Evolutionary conservation across 306 rosid genomes (phyloP), one percentile per base, ranked within the genome.

Genomic region (Leucaena leucocephala): DNA sequence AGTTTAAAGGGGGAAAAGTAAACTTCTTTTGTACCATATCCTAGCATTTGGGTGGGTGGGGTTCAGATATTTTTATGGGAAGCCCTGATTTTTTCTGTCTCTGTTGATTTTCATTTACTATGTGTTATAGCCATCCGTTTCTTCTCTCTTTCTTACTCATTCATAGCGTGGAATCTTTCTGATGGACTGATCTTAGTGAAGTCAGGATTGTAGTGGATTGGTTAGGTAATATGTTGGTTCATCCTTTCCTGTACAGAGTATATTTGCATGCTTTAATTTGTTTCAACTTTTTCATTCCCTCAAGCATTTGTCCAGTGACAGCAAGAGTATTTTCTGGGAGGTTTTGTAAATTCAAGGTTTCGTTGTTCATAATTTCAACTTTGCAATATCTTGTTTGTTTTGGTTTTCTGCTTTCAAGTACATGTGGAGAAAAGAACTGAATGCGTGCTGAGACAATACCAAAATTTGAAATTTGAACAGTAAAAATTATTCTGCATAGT

Each of bases 101-200:
- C 7, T 78, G 64, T 45, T 34, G 61, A 82, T 66, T 82, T 72
- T 80, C 76, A 62, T 65, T 76, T 72, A 74, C 78, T 48, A n/a
- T 76, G 68, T 55, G 65, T 16, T 73, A 35, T 75, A 22, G 13
- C 71, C 59, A 21, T 78, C 48, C 61, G 39, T 39, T 22, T 55
- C 38, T 40, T 19, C 35, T 45, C 72, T 80, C 46, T 42, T 14
- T 33, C 40, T 71, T 70, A 22, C 48, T 45, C 33, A 7, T n/a
- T 59, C 63, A 39, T 40, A 19, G 84, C 77, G 78, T 80, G 54
- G 67, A 71, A 62, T 79, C 73, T 75, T 71, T 78, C 66, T 77
- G 82, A 38, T 71, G 81, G 83, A 78, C 79, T 80, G 55, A 82
- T 76, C 78, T 59, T 58, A 34, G 83, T 77, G 84, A 66, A 82